Evolutionary conservation across 345 rosid species (phyloP).

Genomic region (Citrus reticulata): DNA sequence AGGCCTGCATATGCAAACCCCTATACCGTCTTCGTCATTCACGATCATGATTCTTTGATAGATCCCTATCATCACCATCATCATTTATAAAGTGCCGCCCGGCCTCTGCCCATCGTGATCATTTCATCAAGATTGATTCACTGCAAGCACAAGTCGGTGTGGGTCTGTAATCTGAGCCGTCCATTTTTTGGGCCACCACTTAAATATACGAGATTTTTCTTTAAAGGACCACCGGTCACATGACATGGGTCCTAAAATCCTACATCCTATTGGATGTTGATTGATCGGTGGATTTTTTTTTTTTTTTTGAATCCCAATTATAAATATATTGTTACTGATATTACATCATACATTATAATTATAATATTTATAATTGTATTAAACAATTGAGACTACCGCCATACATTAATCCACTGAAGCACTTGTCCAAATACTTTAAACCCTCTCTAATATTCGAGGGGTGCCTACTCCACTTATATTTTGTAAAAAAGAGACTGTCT

Average conservation of each 20-base stretch:
- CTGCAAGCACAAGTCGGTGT: neutral
- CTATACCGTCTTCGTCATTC: neutral
- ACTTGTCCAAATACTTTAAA: too few relatives aligned
- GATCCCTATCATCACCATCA: neutral
- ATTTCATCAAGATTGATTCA: neutral
- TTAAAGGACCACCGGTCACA: slow-evolving; percentile 13
- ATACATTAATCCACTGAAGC: too few relatives aligned
- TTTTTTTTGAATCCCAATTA: too few relatives aligned
- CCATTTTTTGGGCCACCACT: slow-evolving; percentile 10
- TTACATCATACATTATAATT: too few relatives aligned
- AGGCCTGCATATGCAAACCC: neutral
- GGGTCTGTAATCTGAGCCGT: slow-evolving; percentile 6
- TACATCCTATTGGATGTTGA: neutral
- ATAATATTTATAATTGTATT: too few relatives aligned
- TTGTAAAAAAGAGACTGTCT: accelerated
- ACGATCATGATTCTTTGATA: neutral
- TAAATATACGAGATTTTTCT: slow-evolving; percentile 12
- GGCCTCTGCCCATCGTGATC: neutral
- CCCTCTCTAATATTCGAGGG: too few relatives aligned
- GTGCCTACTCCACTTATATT: too few relatives aligned
- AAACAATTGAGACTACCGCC: too few relatives aligned
- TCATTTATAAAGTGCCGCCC: neutral
- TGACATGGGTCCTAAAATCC: slow-evolving; percentile 19
- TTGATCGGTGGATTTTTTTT: neutral
- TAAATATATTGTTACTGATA: too few relatives aligned